These are phyloP conservation scores for Kwoniella bestiolae DNA, from an alignment of 768 basidiomycete species.

Conservation along the genomic window DNA sequence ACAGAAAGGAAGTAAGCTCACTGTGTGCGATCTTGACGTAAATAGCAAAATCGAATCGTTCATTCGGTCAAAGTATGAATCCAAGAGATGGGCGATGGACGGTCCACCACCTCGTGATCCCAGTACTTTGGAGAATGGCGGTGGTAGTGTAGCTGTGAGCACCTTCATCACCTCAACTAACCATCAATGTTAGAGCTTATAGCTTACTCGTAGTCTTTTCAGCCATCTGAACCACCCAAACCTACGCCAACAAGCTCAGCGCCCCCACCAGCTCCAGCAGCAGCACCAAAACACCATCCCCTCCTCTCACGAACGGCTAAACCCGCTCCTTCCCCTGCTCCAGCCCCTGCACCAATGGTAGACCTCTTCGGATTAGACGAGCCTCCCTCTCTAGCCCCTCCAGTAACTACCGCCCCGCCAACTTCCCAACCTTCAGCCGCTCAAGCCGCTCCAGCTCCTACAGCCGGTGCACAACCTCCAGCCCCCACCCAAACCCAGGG, in stretches of 20 bases:
- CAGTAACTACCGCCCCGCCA: constrained; percentile 34
- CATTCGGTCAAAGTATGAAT: constrained; percentile 95
- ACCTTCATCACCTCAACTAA: not conserved
- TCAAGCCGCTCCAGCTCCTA: constrained; percentile 15
- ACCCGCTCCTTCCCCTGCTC: constrained; percentile 30
- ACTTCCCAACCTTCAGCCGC: constrained; percentile 12
- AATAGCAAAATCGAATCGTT: constrained; percentile 97
- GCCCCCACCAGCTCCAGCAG: constrained; percentile 30
- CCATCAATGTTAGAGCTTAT: too few relatives aligned
- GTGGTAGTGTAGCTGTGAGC: constrained; percentile 9
- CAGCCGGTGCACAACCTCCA: constrained; percentile 20
- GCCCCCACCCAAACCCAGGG: constrained; percentile 29
- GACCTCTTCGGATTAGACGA: constrained; percentile 50
- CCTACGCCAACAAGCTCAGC: constrained; percentile 40
- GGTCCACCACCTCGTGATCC: constrained; percentile 83
- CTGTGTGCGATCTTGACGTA: not conserved
- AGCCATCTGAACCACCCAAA: constrained; percentile 19
- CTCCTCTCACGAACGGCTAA: constrained; percentile 38
- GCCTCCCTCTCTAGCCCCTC: constrained; percentile 31
- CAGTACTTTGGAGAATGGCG: constrained; percentile 67
- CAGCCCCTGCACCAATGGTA: constrained; percentile 43
- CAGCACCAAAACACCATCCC: constrained; percentile 42
- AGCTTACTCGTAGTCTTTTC: not conserved
- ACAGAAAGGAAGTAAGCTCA: not conserved
- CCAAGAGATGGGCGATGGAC: constrained; percentile 88